phyloP scores from a whole-genome alignment of 495 filamentous ascomycete genomes.

The Oleoguttula mirabilis region DNA sequence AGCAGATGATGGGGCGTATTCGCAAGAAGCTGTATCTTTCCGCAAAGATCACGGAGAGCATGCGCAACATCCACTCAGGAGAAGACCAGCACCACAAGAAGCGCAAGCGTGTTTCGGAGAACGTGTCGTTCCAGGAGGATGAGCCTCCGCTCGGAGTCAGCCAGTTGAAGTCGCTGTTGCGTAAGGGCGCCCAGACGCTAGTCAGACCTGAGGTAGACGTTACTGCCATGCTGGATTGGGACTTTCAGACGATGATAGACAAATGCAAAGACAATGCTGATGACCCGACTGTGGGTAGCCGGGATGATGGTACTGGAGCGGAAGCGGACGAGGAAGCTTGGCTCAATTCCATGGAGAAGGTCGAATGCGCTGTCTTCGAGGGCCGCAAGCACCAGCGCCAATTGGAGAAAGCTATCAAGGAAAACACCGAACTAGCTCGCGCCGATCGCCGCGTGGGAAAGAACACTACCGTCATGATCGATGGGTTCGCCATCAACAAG shows the following conservation, averaged over 20 bases:
- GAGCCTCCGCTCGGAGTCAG: slow-evolving; percentile 40
- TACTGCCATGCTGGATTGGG: slow-evolving; percentile 47
- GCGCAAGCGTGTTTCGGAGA: slow-evolving; percentile 11
- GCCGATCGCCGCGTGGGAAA: slow-evolving; percentile 44
- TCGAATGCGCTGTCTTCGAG: slow-evolving; percentile 48
- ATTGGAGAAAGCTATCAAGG: slow-evolving; percentile 16
- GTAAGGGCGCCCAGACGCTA: slow-evolving; percentile 44
- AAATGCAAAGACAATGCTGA: slow-evolving; percentile 44
- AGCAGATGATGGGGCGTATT: slow-evolving; percentile 52
- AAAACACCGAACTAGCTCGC: slow-evolving; percentile 26
- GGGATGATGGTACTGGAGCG: slow-evolving; percentile 23
- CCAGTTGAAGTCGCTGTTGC: slow-evolving; percentile 46
- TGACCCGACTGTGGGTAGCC: slow-evolving; percentile 29
- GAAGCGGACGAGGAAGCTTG: slow-evolving; percentile 46
- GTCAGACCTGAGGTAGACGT: slow-evolving; percentile 42
- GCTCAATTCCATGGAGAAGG: slow-evolving; percentile 46
- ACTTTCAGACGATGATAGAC: slow-evolving; percentile 42
- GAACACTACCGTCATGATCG: slow-evolving; percentile 47
- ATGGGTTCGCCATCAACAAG: slow-evolving; percentile 49
- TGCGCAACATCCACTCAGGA: slow-evolving; percentile 40
- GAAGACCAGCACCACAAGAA: slow-evolving; percentile 17
- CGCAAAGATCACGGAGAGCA: slow-evolving; percentile 48
- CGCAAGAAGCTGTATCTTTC: slow-evolving; percentile 58
- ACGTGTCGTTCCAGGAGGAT: slow-evolving; percentile 29
- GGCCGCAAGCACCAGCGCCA: slow-evolving; percentile 39